Evolutionary conservation across 2,329 filamentous ascomycete species (phyloP), one percentile per base, ranked within the genome.

Genomic region (Hymenoscyphus linearis): DNA sequence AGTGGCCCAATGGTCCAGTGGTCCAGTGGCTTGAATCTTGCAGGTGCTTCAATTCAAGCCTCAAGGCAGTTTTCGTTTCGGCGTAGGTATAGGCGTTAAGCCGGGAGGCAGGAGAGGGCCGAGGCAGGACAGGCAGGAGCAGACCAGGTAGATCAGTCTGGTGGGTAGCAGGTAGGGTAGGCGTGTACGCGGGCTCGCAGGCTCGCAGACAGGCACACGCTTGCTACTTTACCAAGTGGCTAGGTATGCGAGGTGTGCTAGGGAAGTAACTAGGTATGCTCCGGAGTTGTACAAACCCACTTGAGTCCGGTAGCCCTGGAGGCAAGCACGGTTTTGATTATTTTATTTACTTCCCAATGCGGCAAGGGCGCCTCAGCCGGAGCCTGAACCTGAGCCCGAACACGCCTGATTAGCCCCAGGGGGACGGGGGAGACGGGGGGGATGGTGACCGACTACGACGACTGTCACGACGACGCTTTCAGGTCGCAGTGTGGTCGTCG

Each of bases 291-390:
- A 47, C n/a, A 22, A 10, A 10, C 7, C 44, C 22, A 50, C 18
- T 22, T 22, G 22, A 50, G 44, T 25, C 44, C 44, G 44, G 44
- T 22, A n/a, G n/a, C n/a, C n/a, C n/a, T n/a, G 31, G 31, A 22
- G 18, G 44, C 40, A 47, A 18, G 18, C 16, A 44, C 26, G 22
- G 27, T 47, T 34, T 34, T 37, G 47, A 26, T 50, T 44, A 2
- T 53, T 47, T 14, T 27, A 50, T 57, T 47, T 47, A 57, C 55
- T 57, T 47, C 55, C 55, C 40, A 57, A 47, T 57, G 55, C 40
- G 55, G 55, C 36, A 47, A 47, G 47, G 26, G 55, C 55, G 36
- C 37, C 47, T 57, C 18, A 10, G 16, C 44, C 16, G 10, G 2
- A 18, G 10, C 44, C 31, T 27, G 22, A 16, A 27, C 52, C 16